Evolutionary conservation across 1,139 yeast species (phyloP), one percentile per base, ranked within the genome.

Genomic region (Magnusiomyces sp.): DNA sequence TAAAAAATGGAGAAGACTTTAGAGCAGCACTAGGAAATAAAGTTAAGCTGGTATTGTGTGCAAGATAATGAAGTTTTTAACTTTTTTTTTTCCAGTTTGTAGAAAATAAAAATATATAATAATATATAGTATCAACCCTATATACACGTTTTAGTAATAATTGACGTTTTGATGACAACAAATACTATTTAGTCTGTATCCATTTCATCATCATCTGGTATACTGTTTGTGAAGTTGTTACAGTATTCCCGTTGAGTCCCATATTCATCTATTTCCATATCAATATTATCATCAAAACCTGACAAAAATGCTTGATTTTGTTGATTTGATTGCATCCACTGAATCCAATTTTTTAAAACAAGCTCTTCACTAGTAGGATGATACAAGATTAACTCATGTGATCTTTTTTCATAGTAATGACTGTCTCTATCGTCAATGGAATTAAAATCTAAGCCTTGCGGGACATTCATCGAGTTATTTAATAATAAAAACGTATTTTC

Each of bases 1-100:
- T 65, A 38, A 50, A 48, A 41, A 59, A 56, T 49, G 66, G 67
- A 39, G 62, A 53, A 5, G 68, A 62, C 38, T 61, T 69, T 49
- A 58, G 58, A 13, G 51, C 49, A 11, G 66, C 65, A 13, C 51
- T 70, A 43, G 62, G 60, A 23, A 62, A 59, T 31, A 62, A 61
- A 40, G 55, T 62, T 43, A 70, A 70, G 58, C 54, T 70, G 47
- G 70, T 68, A 5, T 56, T 69, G 23, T 64, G 66, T 50, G 70
- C 71, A 49, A 50, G 40, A 53, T 60, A 11, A 53, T 45, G 54
- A 54, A 50, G 17, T 9, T 43, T 20, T 36, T 29, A 9, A 27
- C 29, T 32, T 16, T 23, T 17, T 43, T 14, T 11, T 4, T 39
- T 17, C 16, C 3, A 20, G 14, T 11, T 13, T 7, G n/a, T 14